These are phyloP conservation scores for Capronia americana DNA, from an alignment of 2,329 filamentous ascomycete species.

Conservation along the genomic window DNA sequence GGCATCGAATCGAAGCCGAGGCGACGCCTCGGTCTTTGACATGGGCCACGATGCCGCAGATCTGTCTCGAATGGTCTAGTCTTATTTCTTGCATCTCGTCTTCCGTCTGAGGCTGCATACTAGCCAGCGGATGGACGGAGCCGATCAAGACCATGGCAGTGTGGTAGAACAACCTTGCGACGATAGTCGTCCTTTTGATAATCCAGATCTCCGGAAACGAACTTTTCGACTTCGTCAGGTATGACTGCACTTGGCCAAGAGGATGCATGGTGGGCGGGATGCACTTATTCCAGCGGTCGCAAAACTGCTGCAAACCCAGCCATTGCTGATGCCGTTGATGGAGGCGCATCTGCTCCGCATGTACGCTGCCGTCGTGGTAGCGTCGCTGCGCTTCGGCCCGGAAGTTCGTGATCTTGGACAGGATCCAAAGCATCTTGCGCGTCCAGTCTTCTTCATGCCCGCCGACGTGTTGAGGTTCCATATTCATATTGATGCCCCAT, in stretches of 20 bases:
- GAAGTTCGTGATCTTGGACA: slow-evolving; percentile 87
- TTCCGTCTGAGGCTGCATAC: slow-evolving; percentile 63
- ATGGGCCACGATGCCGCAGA: slow-evolving; percentile 89
- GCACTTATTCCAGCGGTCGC: slow-evolving; percentile 78
- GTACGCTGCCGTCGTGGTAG: slow-evolving; percentile 65
- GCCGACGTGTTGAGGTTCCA: slow-evolving; percentile 59
- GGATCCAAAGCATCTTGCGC: slow-evolving; percentile 84
- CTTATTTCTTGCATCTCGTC: slow-evolving; percentile 74
- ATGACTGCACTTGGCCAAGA: slow-evolving; percentile 75
- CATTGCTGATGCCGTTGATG: slow-evolving; percentile 76
- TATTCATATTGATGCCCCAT: slow-evolving; percentile 84
- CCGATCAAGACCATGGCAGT: slow-evolving; percentile 81
- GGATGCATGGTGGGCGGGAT: slow-evolving; percentile 88
- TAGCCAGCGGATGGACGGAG: slow-evolving; percentile 71
- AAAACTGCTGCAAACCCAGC: slow-evolving; percentile 78
- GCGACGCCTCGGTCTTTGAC: slow-evolving; percentile 80
- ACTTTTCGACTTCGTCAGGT: slow-evolving; percentile 71
- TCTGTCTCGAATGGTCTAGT: slow-evolving; percentile 77
- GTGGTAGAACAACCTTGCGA: slow-evolving; percentile 87
- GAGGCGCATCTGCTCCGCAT: slow-evolving; percentile 64
- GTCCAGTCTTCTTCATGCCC: slow-evolving; percentile 85
- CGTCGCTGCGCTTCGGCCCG: slow-evolving; percentile 68
- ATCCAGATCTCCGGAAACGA: slow-evolving; percentile 90
- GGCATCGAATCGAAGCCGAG: slow-evolving; percentile 77
- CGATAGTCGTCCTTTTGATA: slow-evolving; percentile 79